phyloP scores from a whole-genome alignment of 805 yeast genomes.

The Tetrapisispora arboricola region DNA sequence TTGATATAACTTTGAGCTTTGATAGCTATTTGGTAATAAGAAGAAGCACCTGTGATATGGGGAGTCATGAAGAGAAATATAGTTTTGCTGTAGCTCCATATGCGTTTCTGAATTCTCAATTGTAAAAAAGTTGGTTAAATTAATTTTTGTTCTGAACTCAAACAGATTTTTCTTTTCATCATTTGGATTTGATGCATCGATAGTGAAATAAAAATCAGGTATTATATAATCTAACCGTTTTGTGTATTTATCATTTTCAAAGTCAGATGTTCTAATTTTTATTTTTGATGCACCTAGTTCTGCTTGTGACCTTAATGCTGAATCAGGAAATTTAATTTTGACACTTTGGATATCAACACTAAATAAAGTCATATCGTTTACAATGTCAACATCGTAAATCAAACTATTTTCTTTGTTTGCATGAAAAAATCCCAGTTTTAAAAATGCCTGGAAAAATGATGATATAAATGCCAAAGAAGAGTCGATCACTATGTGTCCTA shows the following conservation, averaged over 20 bases:
- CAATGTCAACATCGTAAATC: conserved; percentile 40
- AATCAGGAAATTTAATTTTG: conserved; percentile 32
- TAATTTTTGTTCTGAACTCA: conserved; percentile 46
- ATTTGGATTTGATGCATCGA: conserved; percentile 13
- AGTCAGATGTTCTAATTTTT: conserved; percentile 47
- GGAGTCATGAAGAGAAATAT: conserved; percentile 62
- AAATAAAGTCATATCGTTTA: conserved; percentile 63
- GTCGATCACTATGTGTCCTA: conserved; percentile 48
- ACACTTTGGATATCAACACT: conserved; percentile 45
- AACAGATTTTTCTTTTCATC: conserved; percentile 26
- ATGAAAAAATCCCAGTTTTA: conserved; percentile 51
- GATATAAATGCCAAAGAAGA: conserved; percentile 39
- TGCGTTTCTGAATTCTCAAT: conserved; percentile 35
- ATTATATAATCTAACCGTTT: conserved; percentile 41
- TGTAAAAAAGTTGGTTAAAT: conserved; percentile 49
- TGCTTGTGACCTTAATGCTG: conserved; percentile 18
- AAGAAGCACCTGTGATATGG: conserved; percentile 77
- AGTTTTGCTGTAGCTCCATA: conserved; percentile 36
- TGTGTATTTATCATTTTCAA: conserved; percentile 57
- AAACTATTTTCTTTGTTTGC: conserved; percentile 70
- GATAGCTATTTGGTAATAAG: conserved; percentile 42
- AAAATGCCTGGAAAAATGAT: conserved; percentile 34
- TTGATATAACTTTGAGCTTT: conserved; percentile 37
- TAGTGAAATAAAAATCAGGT: conserved; percentile 29
- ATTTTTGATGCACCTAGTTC: conserved; percentile 20